These are phyloP conservation scores for Fusarium annulatum DNA, from an alignment of 2,329 filamentous ascomycete species.

Conservation along the genomic window DNA sequence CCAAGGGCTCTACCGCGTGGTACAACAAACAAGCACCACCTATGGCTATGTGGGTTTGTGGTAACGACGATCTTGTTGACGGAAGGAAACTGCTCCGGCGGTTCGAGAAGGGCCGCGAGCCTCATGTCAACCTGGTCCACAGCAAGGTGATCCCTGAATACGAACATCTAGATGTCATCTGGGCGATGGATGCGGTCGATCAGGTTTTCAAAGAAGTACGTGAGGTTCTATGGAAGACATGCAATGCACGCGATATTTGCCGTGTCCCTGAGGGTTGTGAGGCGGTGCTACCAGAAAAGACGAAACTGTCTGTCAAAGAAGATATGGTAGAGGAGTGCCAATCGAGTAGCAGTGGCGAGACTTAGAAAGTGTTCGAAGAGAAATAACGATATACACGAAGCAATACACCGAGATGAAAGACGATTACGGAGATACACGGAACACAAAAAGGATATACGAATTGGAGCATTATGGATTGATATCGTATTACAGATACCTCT, in stretches of 20 bases:
- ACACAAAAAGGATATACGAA: not conserved
- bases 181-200: slow-evolving; percentile 89
- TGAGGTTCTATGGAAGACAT: slow-evolving; percentile 86
- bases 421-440: not conserved
- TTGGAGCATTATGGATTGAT: not conserved
- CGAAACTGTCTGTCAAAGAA: not conserved
- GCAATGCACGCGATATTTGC: slow-evolving; percentile 66
- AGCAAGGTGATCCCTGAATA: slow-evolving; percentile 86
- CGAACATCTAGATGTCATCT: slow-evolving; percentile 94
- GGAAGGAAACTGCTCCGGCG: slow-evolving; percentile 78
- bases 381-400: slow-evolving; percentile 22
- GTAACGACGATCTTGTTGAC: slow-evolving; percentile 86
- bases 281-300: slow-evolving; percentile 55
- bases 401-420: slow-evolving; percentile 3
- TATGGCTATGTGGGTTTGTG: slow-evolving; percentile 88
- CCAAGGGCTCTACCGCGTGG: slow-evolving; percentile 74
- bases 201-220: slow-evolving; percentile 84
- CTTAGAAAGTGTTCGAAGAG: slow-evolving; percentile 4
- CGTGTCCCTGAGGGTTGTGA: slow-evolving; percentile 74
- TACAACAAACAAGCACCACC: slow-evolving; percentile 83
- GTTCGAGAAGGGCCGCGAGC: slow-evolving; percentile 82
- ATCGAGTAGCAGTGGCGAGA: slow-evolving; percentile 41
- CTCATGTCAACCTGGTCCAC: slow-evolving; percentile 83
- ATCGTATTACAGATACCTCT: slow-evolving; percentile 1
- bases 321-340: slow-evolving; percentile 31